phyloP scores from a whole-genome alignment of 257 asterid species.

The Nicotiana paniculata region DNA sequence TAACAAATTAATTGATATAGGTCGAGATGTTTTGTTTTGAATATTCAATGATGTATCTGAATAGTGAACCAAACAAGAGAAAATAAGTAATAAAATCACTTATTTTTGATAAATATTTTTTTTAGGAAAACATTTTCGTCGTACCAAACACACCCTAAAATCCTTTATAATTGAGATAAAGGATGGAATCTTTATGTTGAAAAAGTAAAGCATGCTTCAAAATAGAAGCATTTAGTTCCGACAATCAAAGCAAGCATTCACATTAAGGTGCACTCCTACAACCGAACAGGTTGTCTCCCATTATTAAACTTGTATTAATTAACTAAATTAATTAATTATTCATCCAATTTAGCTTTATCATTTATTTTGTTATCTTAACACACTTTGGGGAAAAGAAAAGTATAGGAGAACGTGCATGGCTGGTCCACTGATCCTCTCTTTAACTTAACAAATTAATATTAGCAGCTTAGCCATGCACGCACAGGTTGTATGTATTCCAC shows the following conservation, averaged over 20 bases:
- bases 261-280: slow-evolving; percentile 27
- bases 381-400: not conserved
- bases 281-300: slow-evolving; percentile 56
- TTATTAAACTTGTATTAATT: not conserved
- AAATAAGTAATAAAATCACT: no score
- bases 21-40: no score
- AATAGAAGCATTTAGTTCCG: slow-evolving; percentile 30
- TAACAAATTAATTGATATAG: no score
- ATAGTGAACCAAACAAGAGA: no score
- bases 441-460: not conserved
- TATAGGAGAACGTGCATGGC: slow-evolving; percentile 6
- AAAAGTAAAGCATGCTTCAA: slow-evolving; percentile 12
- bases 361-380: slow-evolving; percentile 5
- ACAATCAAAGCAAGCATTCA: slow-evolving; percentile 49
- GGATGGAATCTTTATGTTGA: slow-evolving; percentile 2
- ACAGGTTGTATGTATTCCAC: slow-evolving; percentile 12
- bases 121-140: no score
- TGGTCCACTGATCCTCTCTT: not conserved
- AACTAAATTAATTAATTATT: not conserved
- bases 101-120: no score
- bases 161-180: not conserved
- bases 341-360: not conserved
- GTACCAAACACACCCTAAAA: no score
- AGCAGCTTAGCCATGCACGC: slow-evolving; percentile 15
- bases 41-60: no score